Evolutionary conservation across 2,329 filamentous ascomycete species (phyloP).

Genomic region (Fusarium papillatum): DNA sequence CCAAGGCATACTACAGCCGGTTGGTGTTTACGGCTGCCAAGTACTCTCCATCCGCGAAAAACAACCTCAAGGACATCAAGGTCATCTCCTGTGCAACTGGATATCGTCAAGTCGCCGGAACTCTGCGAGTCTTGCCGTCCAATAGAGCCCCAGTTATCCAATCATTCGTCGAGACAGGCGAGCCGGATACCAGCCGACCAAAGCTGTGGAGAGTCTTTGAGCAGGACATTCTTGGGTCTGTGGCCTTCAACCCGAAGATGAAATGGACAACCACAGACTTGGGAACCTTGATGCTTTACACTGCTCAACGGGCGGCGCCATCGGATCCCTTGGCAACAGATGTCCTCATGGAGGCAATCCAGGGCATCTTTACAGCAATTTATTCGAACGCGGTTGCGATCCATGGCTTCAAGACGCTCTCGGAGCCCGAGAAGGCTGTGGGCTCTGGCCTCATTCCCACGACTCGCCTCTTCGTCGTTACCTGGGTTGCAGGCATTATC

Average conservation of each 20-base stretch:
- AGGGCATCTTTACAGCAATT: constrained; percentile 15
- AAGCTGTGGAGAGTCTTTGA: constrained; percentile 24
- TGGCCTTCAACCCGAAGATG: constrained; percentile 15
- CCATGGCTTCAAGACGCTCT: constrained; percentile 7
- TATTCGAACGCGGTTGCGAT: constrained; percentile 14
- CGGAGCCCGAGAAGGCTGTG: background rate
- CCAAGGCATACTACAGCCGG: constrained; percentile 21
- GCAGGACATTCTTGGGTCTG: constrained; percentile 14
- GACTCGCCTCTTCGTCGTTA: constrained; percentile 20
- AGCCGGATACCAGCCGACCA: constrained; percentile 10
- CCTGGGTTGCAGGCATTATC: constrained; percentile 20
- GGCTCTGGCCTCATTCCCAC: constrained; percentile 5
- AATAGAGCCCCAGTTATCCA: background rate
- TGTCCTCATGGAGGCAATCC: constrained; percentile 6
- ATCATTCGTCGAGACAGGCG: constrained; percentile 8
- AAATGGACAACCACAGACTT: constrained; percentile 19
- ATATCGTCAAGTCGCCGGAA: constrained; percentile 13
- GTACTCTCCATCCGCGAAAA: constrained; percentile 10
- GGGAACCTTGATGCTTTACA: constrained; percentile 18
- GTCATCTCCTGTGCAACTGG: constrained; percentile 25
- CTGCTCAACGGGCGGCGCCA: constrained; percentile 6
- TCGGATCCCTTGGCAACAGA: background rate
- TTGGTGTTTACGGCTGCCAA: constrained; percentile 17
- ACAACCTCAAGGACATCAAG: constrained; percentile 12
- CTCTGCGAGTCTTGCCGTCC: background rate